A percentile compares a stretch with the other conserved stretches of the same genome.
phyloP scores from a whole-genome alignment of 2,329 filamentous ascomycete species.

The Aspergillus unguis region DNA sequence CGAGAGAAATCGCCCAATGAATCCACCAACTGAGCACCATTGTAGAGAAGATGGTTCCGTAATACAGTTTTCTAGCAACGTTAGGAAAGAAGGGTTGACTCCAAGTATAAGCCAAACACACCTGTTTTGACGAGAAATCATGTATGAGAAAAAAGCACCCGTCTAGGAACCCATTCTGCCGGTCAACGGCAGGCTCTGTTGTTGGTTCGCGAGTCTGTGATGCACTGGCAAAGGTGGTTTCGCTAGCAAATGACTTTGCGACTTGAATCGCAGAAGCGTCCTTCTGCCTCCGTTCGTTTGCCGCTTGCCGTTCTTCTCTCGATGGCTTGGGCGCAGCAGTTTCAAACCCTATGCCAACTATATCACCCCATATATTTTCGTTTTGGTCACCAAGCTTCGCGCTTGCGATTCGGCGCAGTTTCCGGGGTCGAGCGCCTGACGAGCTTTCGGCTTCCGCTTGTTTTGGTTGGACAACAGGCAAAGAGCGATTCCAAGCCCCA shows the following conservation, averaged over 20 bases:
- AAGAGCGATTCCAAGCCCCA: constrained; percentile 67
- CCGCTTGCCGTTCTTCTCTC: constrained; percentile 26
- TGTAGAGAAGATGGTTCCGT: constrained; percentile 39
- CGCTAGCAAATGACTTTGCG: constrained; percentile 38
- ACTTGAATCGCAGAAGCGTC: constrained; percentile 28
- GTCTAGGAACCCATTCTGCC: constrained; percentile 50
- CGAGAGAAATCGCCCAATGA: constrained; percentile 34
- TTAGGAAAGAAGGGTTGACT: constrained; percentile 14
- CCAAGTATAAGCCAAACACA: constrained; percentile 28
- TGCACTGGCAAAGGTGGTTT: constrained; percentile 32
- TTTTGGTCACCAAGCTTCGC: constrained; percentile 76
- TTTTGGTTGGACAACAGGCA: constrained; percentile 23
- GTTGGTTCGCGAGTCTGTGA: constrained; percentile 22
- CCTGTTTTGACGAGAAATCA: constrained; percentile 56
- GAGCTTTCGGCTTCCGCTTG: constrained; percentile 44
- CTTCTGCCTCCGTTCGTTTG: constrained; percentile 16
- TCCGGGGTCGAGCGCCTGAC: constrained; percentile 64
- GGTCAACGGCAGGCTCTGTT: constrained; percentile 21
- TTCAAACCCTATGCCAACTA: constrained; percentile 56
- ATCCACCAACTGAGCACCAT: constrained; percentile 40
- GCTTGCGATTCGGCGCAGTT: constrained; percentile 83
- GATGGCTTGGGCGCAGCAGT: constrained; percentile 25
- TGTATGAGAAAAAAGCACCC: constrained; percentile 58
- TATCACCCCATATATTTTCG: constrained; percentile 85
- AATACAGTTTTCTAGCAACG: constrained; percentile 33